Evolutionary conservation across 192 early-diverging fungal species (phyloP), one percentile per base, ranked within the genome.

Genomic region (Coemansia sp.): DNA sequence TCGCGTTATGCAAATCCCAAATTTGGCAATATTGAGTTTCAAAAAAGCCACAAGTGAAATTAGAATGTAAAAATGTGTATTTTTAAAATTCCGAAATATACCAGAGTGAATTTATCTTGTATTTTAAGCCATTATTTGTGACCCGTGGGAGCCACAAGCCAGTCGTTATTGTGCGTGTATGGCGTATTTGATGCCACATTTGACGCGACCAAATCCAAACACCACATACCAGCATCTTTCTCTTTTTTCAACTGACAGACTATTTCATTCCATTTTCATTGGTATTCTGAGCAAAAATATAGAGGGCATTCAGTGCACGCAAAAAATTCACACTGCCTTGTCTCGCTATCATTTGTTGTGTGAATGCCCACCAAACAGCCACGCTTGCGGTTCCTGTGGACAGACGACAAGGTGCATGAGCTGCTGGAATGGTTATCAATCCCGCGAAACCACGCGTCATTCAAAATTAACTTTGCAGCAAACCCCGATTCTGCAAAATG

Each of bases 21-120:
- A 43, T 43, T 43, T 43, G 41, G 41, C 2, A 11, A 43, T 43
- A 43, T 43, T 43, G 41, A n/a, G 41, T 43, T 43, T n/a, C 48
- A 49, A 49, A 49, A 23, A 52, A 52, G 50, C 50, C 50, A 52
- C 50, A 52, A 43, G 2, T n/a, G 41, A 2, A 15, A n/a, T n/a
- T 38, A 38, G 7, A 12, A n/a, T 45, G 41, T 45, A n/a, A 45
- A 45, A 35, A 35, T 35, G 41, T 45, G 41, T 45, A 35, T 35
- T 35, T 35, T 35, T 35, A 35, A 35, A 35, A 35, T 35, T 35
- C 32, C 32, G 32, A 35, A 35, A 35, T 35, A 1, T 35, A 35
- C 32, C 32, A 35, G 21, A 21, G 41, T 43, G 12, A 15, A 43
- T 9, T 43, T 43, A 9, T 43, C 14, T 45, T 45, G 41, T 45